Percentiles rank a stretch among this genome's conserved stretches.
Conservation (phyloP, 257 asterid genomes). For the Forsythia viridissima region DNA sequence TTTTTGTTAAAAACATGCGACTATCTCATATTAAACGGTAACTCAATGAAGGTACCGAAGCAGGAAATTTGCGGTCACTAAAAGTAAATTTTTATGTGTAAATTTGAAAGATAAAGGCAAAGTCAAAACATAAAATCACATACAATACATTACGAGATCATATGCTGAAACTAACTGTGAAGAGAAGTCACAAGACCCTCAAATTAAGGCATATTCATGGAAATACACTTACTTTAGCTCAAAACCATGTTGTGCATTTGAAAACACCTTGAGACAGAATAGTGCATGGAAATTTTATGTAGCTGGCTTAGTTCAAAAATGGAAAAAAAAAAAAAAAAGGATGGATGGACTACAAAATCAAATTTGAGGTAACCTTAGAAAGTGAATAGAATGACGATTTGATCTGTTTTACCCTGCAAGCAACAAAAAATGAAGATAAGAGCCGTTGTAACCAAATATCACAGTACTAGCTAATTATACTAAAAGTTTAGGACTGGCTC, state of each 20-base stretch:
- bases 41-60: not conserved
- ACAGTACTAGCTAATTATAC: not conserved
- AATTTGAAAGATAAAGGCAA: no score
- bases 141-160: not conserved
- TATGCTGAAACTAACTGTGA: not conserved
- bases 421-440: slow-evolving; percentile 15
- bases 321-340: not conserved
- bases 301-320: not conserved
- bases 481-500: not conserved
- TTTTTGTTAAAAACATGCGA: not conserved
- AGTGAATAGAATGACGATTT: slow-evolving; percentile 89
- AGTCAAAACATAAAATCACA: no score
- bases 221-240: no score
- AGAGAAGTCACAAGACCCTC: not conserved
- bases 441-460: slow-evolving; percentile 8
- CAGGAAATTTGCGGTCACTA: not conserved
- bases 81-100: not conserved
- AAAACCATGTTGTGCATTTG: not conserved
- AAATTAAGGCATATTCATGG: not conserved
- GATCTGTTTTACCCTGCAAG: slow-evolving; percentile 78
- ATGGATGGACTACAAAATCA: not conserved
- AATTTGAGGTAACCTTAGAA: slow-evolving; percentile 50
- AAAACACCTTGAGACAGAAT: not conserved
- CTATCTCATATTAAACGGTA: not conserved
- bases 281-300: not conserved